Base-by-base conservation (phyloP, 192 early-diverging fungal genomes). In the Podila epigama region DNA sequence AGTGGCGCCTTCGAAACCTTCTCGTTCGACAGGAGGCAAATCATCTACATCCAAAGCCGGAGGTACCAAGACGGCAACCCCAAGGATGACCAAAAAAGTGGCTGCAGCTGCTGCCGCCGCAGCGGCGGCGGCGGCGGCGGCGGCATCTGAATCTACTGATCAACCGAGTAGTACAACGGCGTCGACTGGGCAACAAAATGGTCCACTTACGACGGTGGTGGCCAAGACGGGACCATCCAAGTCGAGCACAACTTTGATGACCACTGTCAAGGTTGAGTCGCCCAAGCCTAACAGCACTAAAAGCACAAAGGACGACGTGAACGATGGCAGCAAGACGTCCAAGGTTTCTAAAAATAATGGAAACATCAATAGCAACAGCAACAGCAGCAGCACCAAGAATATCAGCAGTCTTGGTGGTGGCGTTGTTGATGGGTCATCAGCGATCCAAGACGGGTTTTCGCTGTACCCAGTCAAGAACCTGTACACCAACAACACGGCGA, bases 401-500 rank as follows among this genome's bases (percentile, higher is more conserved):
- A 22, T 22, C 44, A 41, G 40, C 18, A 15, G 10, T 6, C n/a
- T n/a, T n/a, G n/a, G n/a, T n/a, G n/a, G n/a, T n/a, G n/a, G n/a
- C n/a, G n/a, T n/a, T n/a, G n/a, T n/a, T n/a, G n/a, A n/a, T 15
- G 15, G 27, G 7, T 1, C 55, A 34, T n/a, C n/a, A n/a, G 35
- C 20, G 57, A 35, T 16, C 15, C 37, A 59, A 59, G 22, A 25
- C n/a, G 20, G 35, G 5, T 28, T 59, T 3, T 33, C 58, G 11
- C n/a, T 75, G n/a, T 75, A 68, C 31, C 57, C 71, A 1, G 51
- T 54, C 60, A 75, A 67, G 32, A 75, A 67, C 18, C 52, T 62
- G 20, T 77, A 68, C 32, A 77, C 65, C 44, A 77, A 77, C 66
- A 77, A 77, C 48, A 77, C 73, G 16, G 73, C 73, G 15, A 77